Conservation (phyloP, 2,329 filamentous ascomycete species). For the Aspergillus calidoustus region DNA sequence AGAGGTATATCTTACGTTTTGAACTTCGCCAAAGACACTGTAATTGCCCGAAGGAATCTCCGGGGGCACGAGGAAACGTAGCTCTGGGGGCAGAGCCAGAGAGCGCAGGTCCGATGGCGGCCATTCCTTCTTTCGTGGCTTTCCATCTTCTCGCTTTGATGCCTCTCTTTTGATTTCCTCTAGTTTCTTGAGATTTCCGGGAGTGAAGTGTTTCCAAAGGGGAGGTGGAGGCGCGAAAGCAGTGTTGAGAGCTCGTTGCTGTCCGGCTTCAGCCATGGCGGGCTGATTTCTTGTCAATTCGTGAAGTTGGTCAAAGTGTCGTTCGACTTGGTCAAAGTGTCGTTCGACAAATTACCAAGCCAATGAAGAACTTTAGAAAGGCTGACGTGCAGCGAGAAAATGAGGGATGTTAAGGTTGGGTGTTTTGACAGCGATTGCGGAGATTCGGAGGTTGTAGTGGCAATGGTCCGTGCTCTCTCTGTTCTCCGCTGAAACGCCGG, state of each 20-base stretch:
- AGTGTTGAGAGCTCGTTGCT: slow-evolving; percentile 56
- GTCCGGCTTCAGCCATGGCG: slow-evolving; percentile 64
- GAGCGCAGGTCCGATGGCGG: slow-evolving; percentile 38
- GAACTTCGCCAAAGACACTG: slow-evolving; percentile 72
- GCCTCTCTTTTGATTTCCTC: slow-evolving; percentile 53
- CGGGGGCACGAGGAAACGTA: slow-evolving; percentile 81
- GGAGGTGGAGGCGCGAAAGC: slow-evolving; percentile 85
- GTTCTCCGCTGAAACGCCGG: neutral
- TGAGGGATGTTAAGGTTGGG: neutral
- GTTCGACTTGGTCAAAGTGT: neutral
- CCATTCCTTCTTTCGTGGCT: slow-evolving; percentile 38
- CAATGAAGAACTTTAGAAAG: no score
- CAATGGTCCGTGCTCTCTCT: slow-evolving; percentile 28
- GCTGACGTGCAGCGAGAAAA: neutral
- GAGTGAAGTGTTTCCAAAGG: slow-evolving; percentile 88
- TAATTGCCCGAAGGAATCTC: slow-evolving; percentile 75
- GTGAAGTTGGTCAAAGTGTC: neutral
- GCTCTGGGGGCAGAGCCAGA: slow-evolving; percentile 66
- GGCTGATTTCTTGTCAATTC: neutral
- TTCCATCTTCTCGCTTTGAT: slow-evolving; percentile 34
- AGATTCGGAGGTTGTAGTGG: slow-evolving; percentile 19
- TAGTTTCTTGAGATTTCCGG: slow-evolving; percentile 69
- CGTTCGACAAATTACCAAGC: no score
- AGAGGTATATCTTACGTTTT: slow-evolving; percentile 53
- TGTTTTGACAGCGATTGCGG: slow-evolving; percentile 18